Evolutionary conservation across 306 rosid species (phyloP).

Genomic region (Hippophae tibetana): DNA sequence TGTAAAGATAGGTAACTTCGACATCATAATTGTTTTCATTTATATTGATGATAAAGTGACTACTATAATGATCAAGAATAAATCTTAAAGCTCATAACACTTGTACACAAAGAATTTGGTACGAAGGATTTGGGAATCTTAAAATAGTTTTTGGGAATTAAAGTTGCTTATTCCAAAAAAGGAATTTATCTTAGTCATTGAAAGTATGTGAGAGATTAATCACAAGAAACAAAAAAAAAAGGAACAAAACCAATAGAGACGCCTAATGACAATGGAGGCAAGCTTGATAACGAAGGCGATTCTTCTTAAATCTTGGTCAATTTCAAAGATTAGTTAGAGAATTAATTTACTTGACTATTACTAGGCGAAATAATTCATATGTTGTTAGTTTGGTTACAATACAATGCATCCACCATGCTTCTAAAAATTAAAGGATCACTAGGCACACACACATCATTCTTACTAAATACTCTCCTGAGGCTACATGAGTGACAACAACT

Average conservation of each 20-base stretch:
- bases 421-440: no score
- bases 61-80: neutral
- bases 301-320: neutral
- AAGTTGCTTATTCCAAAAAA: neutral
- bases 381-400: neutral
- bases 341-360: neutral
- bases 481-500: no score
- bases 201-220: neutral
- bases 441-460: no score
- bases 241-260: neutral
- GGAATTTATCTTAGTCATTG: neutral
- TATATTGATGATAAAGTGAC: no score
- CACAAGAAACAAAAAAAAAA: neutral
- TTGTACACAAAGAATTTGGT: neutral
- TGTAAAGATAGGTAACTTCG: no score
- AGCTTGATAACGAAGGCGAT: neutral
- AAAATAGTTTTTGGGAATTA: neutral
- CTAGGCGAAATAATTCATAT: neutral
- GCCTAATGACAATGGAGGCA: neutral
- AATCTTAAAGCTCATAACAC: neutral
- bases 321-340: neutral
- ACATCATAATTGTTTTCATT: no score
- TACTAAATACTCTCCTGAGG: no score
- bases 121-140: neutral
- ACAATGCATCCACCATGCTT: neutral